phyloP scores from a whole-genome alignment of 768 basidiomycete genomes.

The Termitomyces titanicus region DNA sequence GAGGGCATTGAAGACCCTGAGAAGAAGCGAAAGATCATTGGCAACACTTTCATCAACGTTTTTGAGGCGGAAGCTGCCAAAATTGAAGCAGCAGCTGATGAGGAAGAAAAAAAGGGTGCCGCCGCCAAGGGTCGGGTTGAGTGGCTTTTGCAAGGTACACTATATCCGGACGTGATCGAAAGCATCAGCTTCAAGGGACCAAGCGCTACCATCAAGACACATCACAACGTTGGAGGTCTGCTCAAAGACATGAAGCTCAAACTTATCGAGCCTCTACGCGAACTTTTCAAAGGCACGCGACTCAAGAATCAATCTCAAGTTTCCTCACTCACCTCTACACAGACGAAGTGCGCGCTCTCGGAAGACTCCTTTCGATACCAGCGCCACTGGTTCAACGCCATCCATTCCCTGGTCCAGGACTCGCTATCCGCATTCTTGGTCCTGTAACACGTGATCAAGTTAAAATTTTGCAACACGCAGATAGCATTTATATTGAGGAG shows the following conservation, averaged over 20 bases:
- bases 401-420: constrained; percentile 97
- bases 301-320: background rate
- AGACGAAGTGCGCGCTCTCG: constrained; percentile 96
- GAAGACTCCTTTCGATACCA: constrained; percentile 88
- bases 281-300: constrained; percentile 91
- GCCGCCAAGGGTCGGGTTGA: constrained; percentile 88
- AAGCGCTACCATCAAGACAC: constrained; percentile 98
- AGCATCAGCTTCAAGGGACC: constrained; percentile 99
- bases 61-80: constrained; percentile 93
- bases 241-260: constrained; percentile 98
- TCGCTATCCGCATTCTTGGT: constrained; percentile 96
- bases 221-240: constrained; percentile 97
- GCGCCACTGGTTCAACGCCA: constrained; percentile 92
- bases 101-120: constrained; percentile 63
- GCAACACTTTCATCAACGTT: constrained; percentile 97
- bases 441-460: constrained; percentile 95
- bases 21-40: constrained; percentile 95
- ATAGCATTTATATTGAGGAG: constrained; percentile 96
- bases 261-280: constrained; percentile 94
- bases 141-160: constrained; percentile 95
- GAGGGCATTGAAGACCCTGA: constrained; percentile 94
- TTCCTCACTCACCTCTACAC: constrained; percentile 3
- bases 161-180: constrained; percentile 99
- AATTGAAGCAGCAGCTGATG: constrained; percentile 79
- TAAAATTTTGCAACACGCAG: constrained; percentile 84